Conservation (phyloP, 306 rosid genomes). For the Quercus cerris region DNA sequence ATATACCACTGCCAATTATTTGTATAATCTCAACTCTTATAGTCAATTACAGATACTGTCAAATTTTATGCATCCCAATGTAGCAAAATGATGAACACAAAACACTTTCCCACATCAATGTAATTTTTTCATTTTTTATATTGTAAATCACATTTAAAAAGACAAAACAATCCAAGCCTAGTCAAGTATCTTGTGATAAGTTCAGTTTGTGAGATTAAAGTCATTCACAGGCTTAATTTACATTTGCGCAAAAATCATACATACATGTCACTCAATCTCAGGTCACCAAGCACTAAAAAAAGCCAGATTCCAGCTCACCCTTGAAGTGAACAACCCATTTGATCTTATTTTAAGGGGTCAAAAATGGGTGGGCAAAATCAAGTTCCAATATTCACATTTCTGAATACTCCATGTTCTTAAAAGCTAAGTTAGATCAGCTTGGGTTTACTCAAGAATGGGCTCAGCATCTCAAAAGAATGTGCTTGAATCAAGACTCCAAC, state of each 20-base stretch:
- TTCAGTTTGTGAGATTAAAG: neutral
- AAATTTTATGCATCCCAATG: neutral
- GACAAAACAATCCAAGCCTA: neutral
- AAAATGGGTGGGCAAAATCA: no score
- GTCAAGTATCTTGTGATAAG: neutral
- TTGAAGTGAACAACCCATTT: no score
- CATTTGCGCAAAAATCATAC: neutral
- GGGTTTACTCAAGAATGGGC: no score
- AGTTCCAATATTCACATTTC: no score
- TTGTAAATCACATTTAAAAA: neutral
- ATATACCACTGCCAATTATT: neutral
- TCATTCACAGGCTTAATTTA: neutral
- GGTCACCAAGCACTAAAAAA: neutral
- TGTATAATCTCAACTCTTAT: neutral
- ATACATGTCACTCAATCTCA: neutral
- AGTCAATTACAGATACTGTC: neutral
- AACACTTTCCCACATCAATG: neutral
- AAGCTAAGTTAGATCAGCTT: no score
- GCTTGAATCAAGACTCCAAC: no score
- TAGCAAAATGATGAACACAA: neutral
- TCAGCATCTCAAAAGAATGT: no score
- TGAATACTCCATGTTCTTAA: no score
- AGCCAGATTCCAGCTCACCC: no score
- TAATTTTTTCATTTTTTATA: neutral
- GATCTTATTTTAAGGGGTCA: no score